A percentile compares a stretch with the other conserved stretches of the same genome.
Evolutionary conservation across 148 eudicot genomes (phyloP).

Genomic region (Rhododendron williamsianum): DNA sequence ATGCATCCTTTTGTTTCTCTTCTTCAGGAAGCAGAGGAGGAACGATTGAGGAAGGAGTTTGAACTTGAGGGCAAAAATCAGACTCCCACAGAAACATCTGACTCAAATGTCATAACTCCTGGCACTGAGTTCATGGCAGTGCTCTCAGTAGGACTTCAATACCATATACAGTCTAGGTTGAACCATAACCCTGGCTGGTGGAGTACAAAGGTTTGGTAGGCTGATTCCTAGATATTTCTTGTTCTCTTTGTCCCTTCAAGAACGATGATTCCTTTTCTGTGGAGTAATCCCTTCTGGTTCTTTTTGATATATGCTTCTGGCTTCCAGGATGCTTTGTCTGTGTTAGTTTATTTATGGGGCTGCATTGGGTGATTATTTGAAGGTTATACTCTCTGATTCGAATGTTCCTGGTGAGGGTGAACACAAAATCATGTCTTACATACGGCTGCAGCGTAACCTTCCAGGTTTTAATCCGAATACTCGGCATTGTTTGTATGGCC

Average conservation of each 20-base stretch:
- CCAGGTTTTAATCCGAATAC: conserved; percentile 95
- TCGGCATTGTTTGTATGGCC: conserved; percentile 90
- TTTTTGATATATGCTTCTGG: conserved; percentile 28
- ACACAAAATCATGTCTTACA: conserved; percentile 95
- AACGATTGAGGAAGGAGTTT: conserved; percentile 64
- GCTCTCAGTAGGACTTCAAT: conserved; percentile 90
- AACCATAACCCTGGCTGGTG: conserved; percentile 81
- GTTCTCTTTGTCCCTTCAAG: conserved; percentile 18
- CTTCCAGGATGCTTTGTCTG: conserved; percentile 43
- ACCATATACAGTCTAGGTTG: conserved; percentile 70
- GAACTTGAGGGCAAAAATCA: conserved; percentile 61
- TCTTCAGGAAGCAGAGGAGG: conserved; percentile 82
- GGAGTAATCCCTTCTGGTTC: conserved; percentile 53
- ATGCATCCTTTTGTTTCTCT: conserved; percentile 14
- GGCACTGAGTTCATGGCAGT: conserved; percentile 93
- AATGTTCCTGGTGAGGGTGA: conserved; percentile 99
- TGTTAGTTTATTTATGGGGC: conserved; percentile 45
- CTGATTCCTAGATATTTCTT: conserved; percentile 10
- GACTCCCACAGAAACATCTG: conserved; percentile 73
- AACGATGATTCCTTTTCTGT: conserved; percentile 34
- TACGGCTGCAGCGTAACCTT: conserved; percentile 82
- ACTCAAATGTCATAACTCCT: conserved; percentile 96
- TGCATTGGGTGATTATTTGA: conserved; percentile 68
- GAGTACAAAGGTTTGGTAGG: conserved; percentile 59
- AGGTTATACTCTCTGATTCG: conserved; percentile 98